Evolutionary conservation across 2,329 filamentous ascomycete genomes (phyloP).

Genomic region (Trichoderma sp.): DNA sequence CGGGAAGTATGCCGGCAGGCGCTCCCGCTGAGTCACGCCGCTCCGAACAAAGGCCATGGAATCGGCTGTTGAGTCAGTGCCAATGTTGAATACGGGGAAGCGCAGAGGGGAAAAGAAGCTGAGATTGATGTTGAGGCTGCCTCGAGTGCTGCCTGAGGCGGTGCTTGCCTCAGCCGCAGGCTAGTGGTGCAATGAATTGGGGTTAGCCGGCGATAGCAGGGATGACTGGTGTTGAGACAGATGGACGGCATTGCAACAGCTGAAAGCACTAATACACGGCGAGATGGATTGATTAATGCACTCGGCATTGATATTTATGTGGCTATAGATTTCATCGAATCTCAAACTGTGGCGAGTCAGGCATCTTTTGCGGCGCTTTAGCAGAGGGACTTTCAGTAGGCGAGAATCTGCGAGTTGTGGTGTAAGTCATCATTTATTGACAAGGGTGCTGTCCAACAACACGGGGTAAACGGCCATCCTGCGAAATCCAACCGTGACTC

Average conservation of each 20-base stretch:
- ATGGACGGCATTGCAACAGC: background rate
- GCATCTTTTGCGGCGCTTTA: background rate
- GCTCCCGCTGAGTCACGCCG: conserved; percentile 11
- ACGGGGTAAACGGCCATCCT: background rate
- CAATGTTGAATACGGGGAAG: background rate
- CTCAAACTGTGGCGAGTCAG: background rate
- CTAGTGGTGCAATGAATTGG: background rate
- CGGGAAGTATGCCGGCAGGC: background rate
- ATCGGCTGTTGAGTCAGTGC: background rate
- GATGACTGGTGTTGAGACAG: background rate
- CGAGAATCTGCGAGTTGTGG: background rate
- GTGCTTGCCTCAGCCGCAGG: conserved; percentile 6
- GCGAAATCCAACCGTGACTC: background rate
- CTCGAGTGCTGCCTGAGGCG: background rate
- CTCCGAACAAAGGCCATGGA: background rate
- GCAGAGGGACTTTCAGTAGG: background rate
- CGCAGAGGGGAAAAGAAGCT: background rate
- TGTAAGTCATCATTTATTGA: background rate
- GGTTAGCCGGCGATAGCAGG: background rate
- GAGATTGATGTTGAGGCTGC: background rate
- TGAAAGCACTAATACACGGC: background rate
- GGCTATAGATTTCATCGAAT: background rate
- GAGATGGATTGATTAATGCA: background rate
- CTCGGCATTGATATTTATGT: background rate
- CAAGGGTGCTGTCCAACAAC: background rate